Evolutionary conservation across 768 basidiomycete species (phyloP).

Genomic region (Suillus ampliporus): DNA sequence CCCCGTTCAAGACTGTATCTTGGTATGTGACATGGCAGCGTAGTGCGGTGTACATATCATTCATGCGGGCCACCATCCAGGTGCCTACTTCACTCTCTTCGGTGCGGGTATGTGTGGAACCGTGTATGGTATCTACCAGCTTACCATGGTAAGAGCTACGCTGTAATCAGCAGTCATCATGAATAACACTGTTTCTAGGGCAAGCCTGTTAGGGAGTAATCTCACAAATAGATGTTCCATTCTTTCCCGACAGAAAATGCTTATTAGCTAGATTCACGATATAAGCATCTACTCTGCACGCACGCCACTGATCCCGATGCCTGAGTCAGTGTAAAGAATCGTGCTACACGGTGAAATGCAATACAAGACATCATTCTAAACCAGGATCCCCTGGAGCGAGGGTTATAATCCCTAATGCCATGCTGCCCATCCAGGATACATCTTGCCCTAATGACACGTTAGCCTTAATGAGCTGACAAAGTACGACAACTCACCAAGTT

Average conservation of each 20-base stretch:
- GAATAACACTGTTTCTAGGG: constrained; percentile 19
- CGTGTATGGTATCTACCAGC: constrained; percentile 51
- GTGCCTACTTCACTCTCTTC: constrained; percentile 59
- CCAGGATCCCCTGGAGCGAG: background rate
- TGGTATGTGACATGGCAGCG: constrained; percentile 46
- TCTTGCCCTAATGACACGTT: constrained; percentile 62
- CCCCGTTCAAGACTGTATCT: constrained; percentile 70
- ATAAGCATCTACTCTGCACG: constrained; percentile 16
- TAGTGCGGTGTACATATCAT: constrained; percentile 9
- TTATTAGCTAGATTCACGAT: background rate
- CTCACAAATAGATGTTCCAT: background rate
- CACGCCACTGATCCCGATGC: constrained; percentile 9
- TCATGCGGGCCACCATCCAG: constrained; percentile 37
- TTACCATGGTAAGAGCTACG: constrained; percentile 48
- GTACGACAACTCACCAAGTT: constrained; percentile 63
- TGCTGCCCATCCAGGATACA: constrained; percentile 93
- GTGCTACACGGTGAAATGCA: background rate
- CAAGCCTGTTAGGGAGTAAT: constrained; percentile 30
- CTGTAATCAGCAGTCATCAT: background rate
- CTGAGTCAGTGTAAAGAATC: constrained; percentile 6
- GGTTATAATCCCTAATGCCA: constrained; percentile 57
- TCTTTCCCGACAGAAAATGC: background rate
- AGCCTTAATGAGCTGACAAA: constrained; percentile 1
- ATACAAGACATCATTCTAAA: background rate
- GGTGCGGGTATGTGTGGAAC: constrained; percentile 59